Conservation (phyloP, 106 monocot genomes). For the Dioscorea dumetorum region DNA sequence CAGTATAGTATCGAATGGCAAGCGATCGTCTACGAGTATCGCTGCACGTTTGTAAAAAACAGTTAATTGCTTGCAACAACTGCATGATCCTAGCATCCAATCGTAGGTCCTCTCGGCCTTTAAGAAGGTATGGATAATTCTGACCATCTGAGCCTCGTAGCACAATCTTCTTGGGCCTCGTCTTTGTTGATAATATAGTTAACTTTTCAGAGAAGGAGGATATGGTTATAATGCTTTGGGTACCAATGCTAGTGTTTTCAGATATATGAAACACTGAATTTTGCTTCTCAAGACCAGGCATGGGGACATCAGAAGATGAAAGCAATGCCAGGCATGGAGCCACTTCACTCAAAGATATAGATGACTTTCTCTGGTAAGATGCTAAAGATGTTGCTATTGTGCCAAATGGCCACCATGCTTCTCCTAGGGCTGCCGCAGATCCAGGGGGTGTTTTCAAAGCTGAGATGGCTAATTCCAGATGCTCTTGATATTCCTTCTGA, state of each 20-base stretch:
- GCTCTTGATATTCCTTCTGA: slow-evolving; percentile 66
- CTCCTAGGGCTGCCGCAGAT: slow-evolving; percentile 48
- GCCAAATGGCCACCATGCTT: slow-evolving; percentile 87
- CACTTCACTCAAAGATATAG: slow-evolving; percentile 61
- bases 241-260: slow-evolving; percentile 11
- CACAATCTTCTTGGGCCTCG: slow-evolving; percentile 88
- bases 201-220: slow-evolving; percentile 82
- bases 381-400: slow-evolving; percentile 76
- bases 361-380: slow-evolving; percentile 62
- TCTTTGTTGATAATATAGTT: slow-evolving; percentile 88
- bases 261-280: slow-evolving; percentile 14
- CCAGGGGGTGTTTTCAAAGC: slow-evolving; percentile 72
- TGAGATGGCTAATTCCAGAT: slow-evolving; percentile 66
- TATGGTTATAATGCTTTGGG: slow-evolving; percentile 61
- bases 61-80: slow-evolving; percentile 74
- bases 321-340: slow-evolving; percentile 67
- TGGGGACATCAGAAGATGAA: slow-evolving; percentile 83
- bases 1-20: slow-evolving; percentile 80
- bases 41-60: slow-evolving; percentile 47
- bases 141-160: slow-evolving; percentile 87
- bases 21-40: slow-evolving; percentile 42
- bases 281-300: slow-evolving; percentile 94
- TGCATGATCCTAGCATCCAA: slow-evolving; percentile 99
- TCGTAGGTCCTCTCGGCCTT: slow-evolving; percentile 95
- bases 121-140: slow-evolving; percentile 90